Evolutionary conservation across 2,329 filamentous ascomycete species (phyloP).

Genomic region (Fusarium cicatricum): DNA sequence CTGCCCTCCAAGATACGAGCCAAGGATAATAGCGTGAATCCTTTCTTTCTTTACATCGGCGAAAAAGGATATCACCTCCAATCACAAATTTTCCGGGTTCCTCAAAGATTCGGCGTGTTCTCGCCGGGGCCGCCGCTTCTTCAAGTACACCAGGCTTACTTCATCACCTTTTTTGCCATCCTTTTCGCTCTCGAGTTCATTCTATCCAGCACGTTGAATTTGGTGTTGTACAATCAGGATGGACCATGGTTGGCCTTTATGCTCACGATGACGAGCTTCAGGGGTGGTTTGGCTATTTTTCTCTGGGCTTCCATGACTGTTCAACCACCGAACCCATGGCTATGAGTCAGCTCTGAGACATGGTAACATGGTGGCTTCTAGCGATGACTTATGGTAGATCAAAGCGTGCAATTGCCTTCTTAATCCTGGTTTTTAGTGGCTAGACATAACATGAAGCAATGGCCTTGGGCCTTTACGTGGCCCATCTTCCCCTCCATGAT

Average conservation of each 20-base stretch:
- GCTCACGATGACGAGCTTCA: not conserved
- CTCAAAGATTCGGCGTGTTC: not conserved
- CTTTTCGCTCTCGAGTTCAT: not conserved
- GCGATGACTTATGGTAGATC: too few species aligned
- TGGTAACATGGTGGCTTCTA: too few species aligned
- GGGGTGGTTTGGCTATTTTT: not conserved
- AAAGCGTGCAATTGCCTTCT: too few species aligned
- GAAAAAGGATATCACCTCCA: not conserved
- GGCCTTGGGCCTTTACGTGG: too few species aligned
- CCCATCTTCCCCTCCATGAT: too few species aligned
- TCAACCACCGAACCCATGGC: not conserved
- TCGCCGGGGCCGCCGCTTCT: conserved; percentile 1
- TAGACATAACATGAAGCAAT: too few species aligned
- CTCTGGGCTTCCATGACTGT: not conserved
- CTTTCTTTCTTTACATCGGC: not conserved
- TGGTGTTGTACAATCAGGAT: not conserved
- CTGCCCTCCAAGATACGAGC: not conserved
- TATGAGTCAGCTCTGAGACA: not conserved
- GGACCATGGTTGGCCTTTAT: not conserved
- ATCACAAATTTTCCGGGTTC: not conserved
- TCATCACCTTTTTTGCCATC: not conserved
- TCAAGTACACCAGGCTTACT: not conserved
- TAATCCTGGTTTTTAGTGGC: too few species aligned
- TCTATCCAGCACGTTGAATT: not conserved
- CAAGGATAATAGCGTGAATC: not conserved